Evolutionary conservation across 495 filamentous ascomycete genomes (phyloP).

Genomic region (Annulohypoxylon maeteangense): DNA sequence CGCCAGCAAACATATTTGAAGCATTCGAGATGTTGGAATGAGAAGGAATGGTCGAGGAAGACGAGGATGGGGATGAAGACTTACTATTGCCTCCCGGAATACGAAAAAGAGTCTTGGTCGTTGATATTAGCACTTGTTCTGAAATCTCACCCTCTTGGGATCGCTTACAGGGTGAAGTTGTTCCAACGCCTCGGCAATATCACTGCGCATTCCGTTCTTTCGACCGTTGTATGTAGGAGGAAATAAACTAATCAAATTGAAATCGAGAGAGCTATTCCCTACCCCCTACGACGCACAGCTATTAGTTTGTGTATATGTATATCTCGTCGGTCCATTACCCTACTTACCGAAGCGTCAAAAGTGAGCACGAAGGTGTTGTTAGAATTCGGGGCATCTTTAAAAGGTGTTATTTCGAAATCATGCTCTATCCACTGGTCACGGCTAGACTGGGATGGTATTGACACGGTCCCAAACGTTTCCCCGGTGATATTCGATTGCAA

Average conservation of each 20-base stretch:
- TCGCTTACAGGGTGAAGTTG: slow-evolving; percentile 59
- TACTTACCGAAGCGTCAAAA: slow-evolving; percentile 60
- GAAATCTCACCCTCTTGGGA: not conserved
- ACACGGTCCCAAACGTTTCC: slow-evolving; percentile 55
- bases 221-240: slow-evolving; percentile 73
- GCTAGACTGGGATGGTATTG: slow-evolving; percentile 52
- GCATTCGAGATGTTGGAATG: not conserved
- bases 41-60: not conserved
- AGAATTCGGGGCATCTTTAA: slow-evolving; percentile 60
- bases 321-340: not conserved
- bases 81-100: slow-evolving; percentile 73
- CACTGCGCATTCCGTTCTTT: slow-evolving; percentile 69
- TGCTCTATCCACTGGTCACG: slow-evolving; percentile 60
- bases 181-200: slow-evolving; percentile 66
- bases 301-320: not conserved
- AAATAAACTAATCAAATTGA: slow-evolving; percentile 73
- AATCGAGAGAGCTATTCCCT: slow-evolving; percentile 62
- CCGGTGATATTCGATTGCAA: slow-evolving; percentile 60
- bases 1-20: not conserved
- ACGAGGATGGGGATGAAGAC: not conserved
- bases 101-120: slow-evolving; percentile 60
- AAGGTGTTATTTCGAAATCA: slow-evolving; percentile 57
- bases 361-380: slow-evolving; percentile 74
- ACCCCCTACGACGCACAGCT: slow-evolving; percentile 45
- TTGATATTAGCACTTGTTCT: slow-evolving; percentile 5